phyloP scores from a whole-genome alignment of 768 basidiomycete genomes.

The Royoungia palumana region DNA sequence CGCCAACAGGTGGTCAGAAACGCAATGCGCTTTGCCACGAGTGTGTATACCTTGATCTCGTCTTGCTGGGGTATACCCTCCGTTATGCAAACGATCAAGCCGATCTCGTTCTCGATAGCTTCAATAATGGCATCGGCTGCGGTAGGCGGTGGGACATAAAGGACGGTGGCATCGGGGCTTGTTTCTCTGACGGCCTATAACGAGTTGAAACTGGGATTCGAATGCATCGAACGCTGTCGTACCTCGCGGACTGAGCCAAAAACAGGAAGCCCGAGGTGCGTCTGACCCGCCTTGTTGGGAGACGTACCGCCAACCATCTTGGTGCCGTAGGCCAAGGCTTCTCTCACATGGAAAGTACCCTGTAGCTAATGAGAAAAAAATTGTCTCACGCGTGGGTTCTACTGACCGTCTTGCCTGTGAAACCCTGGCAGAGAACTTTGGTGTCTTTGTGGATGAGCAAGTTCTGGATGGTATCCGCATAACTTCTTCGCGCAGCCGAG shows the following conservation, averaged over 20 bases:
- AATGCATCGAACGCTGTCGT: constrained; percentile 11
- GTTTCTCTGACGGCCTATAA: constrained; percentile 80
- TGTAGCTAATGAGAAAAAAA: constrained; percentile 26
- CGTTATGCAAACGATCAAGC: constrained; percentile 96
- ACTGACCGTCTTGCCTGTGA: constrained; percentile 92
- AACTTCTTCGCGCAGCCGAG: constrained; percentile 69
- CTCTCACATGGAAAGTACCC: constrained; percentile 96
- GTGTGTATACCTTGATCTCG: constrained; percentile 74
- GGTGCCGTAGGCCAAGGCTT: constrained; percentile 93
- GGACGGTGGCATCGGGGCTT: constrained; percentile 88
- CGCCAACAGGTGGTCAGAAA: not conserved
- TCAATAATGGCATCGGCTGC: constrained; percentile 98
- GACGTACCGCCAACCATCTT: constrained; percentile 98
- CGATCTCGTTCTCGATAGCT: constrained; percentile 97
- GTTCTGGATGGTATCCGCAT: constrained; percentile 89
- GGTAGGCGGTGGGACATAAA: constrained; percentile 96
- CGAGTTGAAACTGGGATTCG: constrained; percentile 1
- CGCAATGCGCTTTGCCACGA: not conserved
- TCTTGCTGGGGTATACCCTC: constrained; percentile 98
- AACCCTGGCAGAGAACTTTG: constrained; percentile 87
- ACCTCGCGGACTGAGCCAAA: constrained; percentile 93
- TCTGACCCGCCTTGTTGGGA: constrained; percentile 93
- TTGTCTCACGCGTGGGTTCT: not conserved
- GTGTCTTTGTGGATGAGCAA: constrained; percentile 93
- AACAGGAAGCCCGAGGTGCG: constrained; percentile 91